Evolutionary conservation across 768 basidiomycete genomes (phyloP), one percentile per base, ranked within the genome.

Genomic region (Russula sp.): DNA sequence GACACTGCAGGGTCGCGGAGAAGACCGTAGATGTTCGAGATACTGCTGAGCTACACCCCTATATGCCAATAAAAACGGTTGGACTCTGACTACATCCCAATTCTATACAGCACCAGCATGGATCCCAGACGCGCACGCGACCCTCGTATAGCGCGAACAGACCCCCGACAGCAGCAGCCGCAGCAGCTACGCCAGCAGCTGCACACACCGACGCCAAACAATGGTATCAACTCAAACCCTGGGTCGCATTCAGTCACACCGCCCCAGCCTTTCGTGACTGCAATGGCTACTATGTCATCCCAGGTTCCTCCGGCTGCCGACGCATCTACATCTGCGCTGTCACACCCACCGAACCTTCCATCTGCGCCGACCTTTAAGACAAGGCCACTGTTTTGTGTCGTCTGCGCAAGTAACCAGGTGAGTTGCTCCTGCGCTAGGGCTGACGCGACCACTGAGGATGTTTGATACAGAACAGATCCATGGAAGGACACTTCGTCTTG

Each of bases 351-450:
- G 6, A 18, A 67, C n/a, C 39, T 39, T 10, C 37, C 47, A 40
- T 52, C 62, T 14, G 18, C 27, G 4, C 45, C 58, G n/a, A 6
- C 67, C 31, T 86, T 86, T 69, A 92, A 84, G 74, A 76, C 80
- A 11, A 79, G 90, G 11, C 93, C 92, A 2, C 72, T 97, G 51
- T 98, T 98, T 77, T 98, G 97, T 71, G 92, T 99, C 9, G 97
- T 98, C 37, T 99, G 97, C 72, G 96, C 97, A n/a, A 98, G 94
- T 71, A 99, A 99, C 72, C 93, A 98, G 79, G 95, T 91, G 73
- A 64, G 84, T 76, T 32, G 45, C 49, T n/a, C 44, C 14, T 0
- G 9, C n/a, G 18, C 37, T 34, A 37, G 34, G 40, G 32, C 35
- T 47, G 22, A 37, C 49, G 16, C 14, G 16, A 4, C 20, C 6